Evolutionary conservation across 768 basidiomycete genomes (phyloP).

Genomic region (Panellus pusillus): DNA sequence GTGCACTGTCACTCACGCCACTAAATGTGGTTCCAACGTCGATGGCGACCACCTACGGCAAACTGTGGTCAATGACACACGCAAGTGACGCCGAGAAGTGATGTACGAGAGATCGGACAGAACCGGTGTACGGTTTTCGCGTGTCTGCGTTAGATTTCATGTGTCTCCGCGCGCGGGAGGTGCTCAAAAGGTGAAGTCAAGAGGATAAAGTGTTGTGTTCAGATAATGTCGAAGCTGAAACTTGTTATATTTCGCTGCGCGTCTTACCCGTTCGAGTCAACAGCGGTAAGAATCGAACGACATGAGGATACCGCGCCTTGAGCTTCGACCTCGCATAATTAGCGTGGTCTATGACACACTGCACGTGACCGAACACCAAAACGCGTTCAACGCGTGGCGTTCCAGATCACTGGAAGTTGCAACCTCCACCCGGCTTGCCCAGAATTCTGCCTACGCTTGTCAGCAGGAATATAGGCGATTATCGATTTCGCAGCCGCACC

Average conservation of each 20-base stretch:
- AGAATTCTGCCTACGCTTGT: slow-evolving; percentile 8
- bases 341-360: slow-evolving; percentile 12
- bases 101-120: slow-evolving; percentile 59
- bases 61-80: slow-evolving; percentile 10
- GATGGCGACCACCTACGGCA: slow-evolving; percentile 49
- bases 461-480: slow-evolving; percentile 18
- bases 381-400: slow-evolving; percentile 17
- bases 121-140: slow-evolving; percentile 72
- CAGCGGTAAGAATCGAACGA: slow-evolving; percentile 1
- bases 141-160: slow-evolving; percentile 62
- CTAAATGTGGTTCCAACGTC: slow-evolving; percentile 85
- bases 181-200: slow-evolving; percentile 5
- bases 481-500: slow-evolving; percentile 20
- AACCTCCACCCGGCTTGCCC: slow-evolving; percentile 16
- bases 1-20: slow-evolving; percentile 48
- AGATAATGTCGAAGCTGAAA: slow-evolving; percentile 10
- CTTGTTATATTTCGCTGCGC: slow-evolving; percentile 17
- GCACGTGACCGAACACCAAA: slow-evolving; percentile 1
- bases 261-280: slow-evolving; percentile 16
- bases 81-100: neutral
- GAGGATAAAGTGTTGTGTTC: neutral
- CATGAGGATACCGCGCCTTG: slow-evolving; percentile 17
- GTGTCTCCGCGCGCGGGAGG: slow-evolving; percentile 19
- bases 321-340: slow-evolving; percentile 14
- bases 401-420: neutral